Evolutionary conservation across 1,284 basidiomycete genomes (phyloP).

Genomic region (Ganoderma resinaceum): DNA sequence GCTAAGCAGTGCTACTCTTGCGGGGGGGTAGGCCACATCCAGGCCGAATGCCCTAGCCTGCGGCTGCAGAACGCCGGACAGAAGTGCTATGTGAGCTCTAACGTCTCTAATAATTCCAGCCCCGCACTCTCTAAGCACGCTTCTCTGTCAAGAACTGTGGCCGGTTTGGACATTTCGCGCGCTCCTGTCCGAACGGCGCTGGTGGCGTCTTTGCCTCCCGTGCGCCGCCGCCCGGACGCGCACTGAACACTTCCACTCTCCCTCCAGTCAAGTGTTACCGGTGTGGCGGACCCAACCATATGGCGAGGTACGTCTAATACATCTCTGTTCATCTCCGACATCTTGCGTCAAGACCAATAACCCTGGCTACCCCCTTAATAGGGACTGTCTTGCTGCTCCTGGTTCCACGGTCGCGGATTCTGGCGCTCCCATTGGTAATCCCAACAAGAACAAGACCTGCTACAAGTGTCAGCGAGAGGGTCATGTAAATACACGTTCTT

Average conservation of each 20-base stretch:
- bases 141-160: conserved; percentile 69
- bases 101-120: background rate
- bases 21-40: conserved; percentile 78
- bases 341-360: conserved; percentile 2
- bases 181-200: conserved; percentile 66
- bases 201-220: conserved; percentile 64
- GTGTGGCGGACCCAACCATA: conserved; percentile 84
- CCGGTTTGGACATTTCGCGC: conserved; percentile 82
- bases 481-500: conserved; percentile 60
- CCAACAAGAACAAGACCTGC: conserved; percentile 78
- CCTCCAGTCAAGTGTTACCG: conserved; percentile 85
- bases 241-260: conserved; percentile 75
- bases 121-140: conserved; percentile 80
- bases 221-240: conserved; percentile 73
- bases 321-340: background rate
- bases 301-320: conserved; percentile 63
- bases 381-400: conserved; percentile 81
- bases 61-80: conserved; percentile 68
- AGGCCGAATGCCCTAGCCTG: conserved; percentile 87
- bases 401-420: conserved; percentile 58
- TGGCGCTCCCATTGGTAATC: conserved; percentile 41
- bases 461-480: conserved; percentile 88
- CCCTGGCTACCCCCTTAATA: conserved; percentile 35
- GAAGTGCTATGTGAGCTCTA: conserved; percentile 80
- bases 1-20: conserved; percentile 86